Percentiles rank a stretch among this genome's conserved stretches.
phyloP scores from a whole-genome alignment of 225 moss, liverwort and hornwort species.

The Straminergon stramineum region DNA sequence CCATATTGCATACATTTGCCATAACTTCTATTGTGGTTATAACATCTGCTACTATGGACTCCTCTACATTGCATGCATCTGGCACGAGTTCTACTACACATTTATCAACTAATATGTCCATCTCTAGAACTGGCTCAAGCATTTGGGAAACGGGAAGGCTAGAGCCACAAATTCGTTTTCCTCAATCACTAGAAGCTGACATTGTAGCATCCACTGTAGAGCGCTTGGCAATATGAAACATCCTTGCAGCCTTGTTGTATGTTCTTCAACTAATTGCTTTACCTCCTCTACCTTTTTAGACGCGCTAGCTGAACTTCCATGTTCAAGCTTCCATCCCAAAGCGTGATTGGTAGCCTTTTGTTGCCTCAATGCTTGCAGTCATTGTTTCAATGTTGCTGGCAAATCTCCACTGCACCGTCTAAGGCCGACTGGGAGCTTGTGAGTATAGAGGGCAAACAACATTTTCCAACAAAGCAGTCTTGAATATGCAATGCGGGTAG shows the following conservation, averaged over 20 bases:
- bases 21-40: background rate
- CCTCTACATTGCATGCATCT: too few relatives aligned
- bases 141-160: background rate
- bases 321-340: background rate
- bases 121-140: background rate
- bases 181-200: background rate
- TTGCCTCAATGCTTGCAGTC: background rate
- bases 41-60: too few relatives aligned
- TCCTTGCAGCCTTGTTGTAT: background rate
- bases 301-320: accelerated
- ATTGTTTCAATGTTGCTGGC: background rate
- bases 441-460: background rate
- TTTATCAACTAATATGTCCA: background rate
- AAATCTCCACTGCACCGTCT: background rate
- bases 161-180: background rate
- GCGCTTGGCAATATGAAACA: background rate
- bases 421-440: background rate
- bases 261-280: background rate
- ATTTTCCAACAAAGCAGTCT: background rate
- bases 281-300: background rate
- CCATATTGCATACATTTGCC: background rate
- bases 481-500: background rate
- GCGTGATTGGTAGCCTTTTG: background rate
- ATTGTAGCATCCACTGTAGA: background rate
- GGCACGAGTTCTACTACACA: too few relatives aligned